These are phyloP conservation scores for Solanum sejunctum DNA, from an alignment of 257 asterid species.

Conservation along the genomic window DNA sequence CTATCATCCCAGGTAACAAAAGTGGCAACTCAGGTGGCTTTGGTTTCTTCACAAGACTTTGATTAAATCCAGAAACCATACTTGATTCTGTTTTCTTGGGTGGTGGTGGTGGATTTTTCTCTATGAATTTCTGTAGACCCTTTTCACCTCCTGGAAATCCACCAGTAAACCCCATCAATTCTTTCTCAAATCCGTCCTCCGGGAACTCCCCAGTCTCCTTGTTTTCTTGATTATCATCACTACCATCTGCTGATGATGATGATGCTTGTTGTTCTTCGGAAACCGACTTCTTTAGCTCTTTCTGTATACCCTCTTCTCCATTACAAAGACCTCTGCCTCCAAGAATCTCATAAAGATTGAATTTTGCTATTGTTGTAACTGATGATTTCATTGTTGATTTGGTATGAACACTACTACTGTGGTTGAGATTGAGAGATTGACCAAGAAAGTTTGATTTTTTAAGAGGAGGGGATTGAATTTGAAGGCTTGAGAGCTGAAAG, in stretches of 20 bases:
- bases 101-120: slow-evolving; percentile 76
- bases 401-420: slow-evolving; percentile 3
- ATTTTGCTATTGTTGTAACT: slow-evolving; percentile 38
- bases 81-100: slow-evolving; percentile 20
- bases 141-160: slow-evolving; percentile 89
- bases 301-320: slow-evolving; percentile 56
- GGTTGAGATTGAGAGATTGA: slow-evolving; percentile 20
- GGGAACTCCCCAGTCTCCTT: slow-evolving; percentile 3
- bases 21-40: slow-evolving; percentile 71
- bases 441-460: slow-evolving; percentile 56
- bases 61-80: slow-evolving; percentile 20
- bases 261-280: slow-evolving; percentile 7
- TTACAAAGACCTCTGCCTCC: slow-evolving; percentile 80
- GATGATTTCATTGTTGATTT: slow-evolving; percentile 13
- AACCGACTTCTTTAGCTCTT: slow-evolving; percentile 39
- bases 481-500: slow-evolving; percentile 39
- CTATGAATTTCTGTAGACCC: slow-evolving; percentile 58
- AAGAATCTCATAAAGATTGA: slow-evolving; percentile 62
- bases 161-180: slow-evolving; percentile 66
- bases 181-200: slow-evolving; percentile 69
- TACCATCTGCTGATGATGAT: background rate
- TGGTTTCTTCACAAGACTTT: slow-evolving; percentile 34
- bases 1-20: slow-evolving; percentile 82
- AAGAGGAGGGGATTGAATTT: slow-evolving; percentile 15
- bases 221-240: background rate